Evolutionary conservation across 1,284 basidiomycete species (phyloP), one percentile per base, ranked within the genome.

Genomic region (Boletellus deceptivus): DNA sequence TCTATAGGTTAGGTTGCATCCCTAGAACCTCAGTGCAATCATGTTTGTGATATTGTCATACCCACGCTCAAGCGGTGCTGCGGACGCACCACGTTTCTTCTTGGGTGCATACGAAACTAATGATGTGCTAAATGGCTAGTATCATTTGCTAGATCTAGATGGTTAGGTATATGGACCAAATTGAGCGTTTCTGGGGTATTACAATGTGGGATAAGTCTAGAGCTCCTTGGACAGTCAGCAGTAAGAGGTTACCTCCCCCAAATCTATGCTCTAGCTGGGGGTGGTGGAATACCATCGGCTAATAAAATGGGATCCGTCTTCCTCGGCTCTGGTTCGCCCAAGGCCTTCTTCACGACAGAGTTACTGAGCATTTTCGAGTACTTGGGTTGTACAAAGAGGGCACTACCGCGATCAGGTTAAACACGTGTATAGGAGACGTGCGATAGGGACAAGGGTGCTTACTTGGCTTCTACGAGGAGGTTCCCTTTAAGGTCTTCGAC

Each of bases 401-500:
- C 88, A 1, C 86, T 89, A 56, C 14, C 49, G 18, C 20, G 38
- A 40, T 34, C 20, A 25, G 1, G 22, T 48, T 47, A 27, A 44
- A 44, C 9, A 43, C 17, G 40, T 39, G 24, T n/a, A 17, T 7
- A 25, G 38, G 24, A 6, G 10, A 25, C 27, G 5, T 13, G 17
- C 13, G 18, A 11, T 9, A 48, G 16, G 20, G 22, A 20, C 43
- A 14, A 29, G 27, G 31, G 24, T 17, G 72, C 81, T 57, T 57
- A 91, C 91, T 74, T 78, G 1, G 92, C 93, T 62, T 93, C 88
- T 3, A 88, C 90, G 0, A 98, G 77, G 9, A 86, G 65, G 44
- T 83, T 86, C 0, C 93, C 93, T 17, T 88, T 75, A 6, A 93
- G 68, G 55, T 88, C 86, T 70, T 92, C 87, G 42, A 98, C 78